Evolutionary conservation across 257 asterid genomes (phyloP).

Genomic region (Cinchona pubescens): DNA sequence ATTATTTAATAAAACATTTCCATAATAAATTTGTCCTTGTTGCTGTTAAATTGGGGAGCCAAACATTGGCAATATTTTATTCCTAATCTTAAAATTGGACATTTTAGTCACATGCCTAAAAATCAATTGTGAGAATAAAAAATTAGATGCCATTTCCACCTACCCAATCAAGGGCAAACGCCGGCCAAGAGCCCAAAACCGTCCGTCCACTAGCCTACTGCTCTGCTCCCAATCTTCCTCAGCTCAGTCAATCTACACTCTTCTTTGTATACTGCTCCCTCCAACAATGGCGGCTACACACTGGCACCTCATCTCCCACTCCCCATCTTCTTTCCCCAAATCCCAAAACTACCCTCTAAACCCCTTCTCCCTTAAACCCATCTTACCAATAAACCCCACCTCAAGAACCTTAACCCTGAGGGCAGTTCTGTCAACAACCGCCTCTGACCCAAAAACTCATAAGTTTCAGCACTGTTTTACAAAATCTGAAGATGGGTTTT

Average conservation of each 20-base stretch:
- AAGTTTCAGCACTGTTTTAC: conserved; percentile 70
- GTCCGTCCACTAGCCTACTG: not conserved
- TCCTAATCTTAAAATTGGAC: not conserved
- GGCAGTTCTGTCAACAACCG: conserved; percentile 55
- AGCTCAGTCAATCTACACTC: not conserved
- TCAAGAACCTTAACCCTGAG: conserved; percentile 35
- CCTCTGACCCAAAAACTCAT: conserved; percentile 56
- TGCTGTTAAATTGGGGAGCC: not conserved
- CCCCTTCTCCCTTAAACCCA: conserved; percentile 23
- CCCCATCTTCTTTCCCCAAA: conserved; percentile 31
- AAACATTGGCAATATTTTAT: not conserved
- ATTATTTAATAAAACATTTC: no score
- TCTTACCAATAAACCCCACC: conserved; percentile 40
- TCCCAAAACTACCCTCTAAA: conserved; percentile 25
- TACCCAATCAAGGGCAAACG: no score
- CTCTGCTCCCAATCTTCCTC: not conserved
- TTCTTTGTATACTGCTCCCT: conserved; percentile 15
- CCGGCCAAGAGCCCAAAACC: conserved; percentile 2
- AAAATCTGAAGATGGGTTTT: conserved; percentile 70
- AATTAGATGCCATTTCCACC: no score
- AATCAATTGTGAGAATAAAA: no score
- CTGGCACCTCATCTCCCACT: conserved; percentile 47
- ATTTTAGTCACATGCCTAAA: not conserved
- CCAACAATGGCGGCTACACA: conserved; percentile 71
- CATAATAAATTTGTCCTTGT: no score